These are phyloP conservation scores for Trichoderma sp. DNA, from an alignment of 2,329 filamentous ascomycete genomes.

Conservation along the genomic window DNA sequence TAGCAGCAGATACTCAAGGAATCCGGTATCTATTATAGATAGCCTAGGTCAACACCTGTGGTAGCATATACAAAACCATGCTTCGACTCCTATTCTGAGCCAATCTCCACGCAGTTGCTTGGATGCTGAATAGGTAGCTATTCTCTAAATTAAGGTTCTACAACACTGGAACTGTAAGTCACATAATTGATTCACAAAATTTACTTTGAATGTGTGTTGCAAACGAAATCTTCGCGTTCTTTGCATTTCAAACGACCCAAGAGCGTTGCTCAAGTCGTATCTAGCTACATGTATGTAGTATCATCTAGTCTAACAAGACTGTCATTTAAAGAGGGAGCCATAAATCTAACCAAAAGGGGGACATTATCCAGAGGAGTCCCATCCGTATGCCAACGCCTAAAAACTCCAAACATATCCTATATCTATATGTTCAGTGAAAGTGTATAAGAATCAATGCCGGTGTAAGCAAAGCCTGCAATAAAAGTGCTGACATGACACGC, in stretches of 20 bases:
- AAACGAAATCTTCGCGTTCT: background rate
- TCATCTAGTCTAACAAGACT: slow-evolving; percentile 4
- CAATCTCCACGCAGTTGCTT: background rate
- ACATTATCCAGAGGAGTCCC: background rate
- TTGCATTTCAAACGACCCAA: background rate
- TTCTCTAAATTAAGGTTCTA: background rate
- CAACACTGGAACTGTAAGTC: background rate
- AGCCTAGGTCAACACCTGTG: background rate
- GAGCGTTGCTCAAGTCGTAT: background rate
- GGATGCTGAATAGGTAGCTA: background rate
- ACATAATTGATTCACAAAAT: background rate
- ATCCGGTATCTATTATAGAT: background rate
- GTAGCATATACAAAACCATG: background rate
- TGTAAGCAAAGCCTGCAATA: background rate
- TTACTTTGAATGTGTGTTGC: background rate
- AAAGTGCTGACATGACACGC: slow-evolving; percentile 8
- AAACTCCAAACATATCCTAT: background rate
- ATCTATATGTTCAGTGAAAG: slow-evolving; percentile 14
- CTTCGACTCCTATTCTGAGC: no score
- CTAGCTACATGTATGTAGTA: background rate
- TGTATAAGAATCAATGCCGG: background rate
- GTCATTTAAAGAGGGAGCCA: background rate
- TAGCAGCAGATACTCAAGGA: background rate
- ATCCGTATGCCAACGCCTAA: background rate
- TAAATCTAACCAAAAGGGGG: background rate